Evolutionary conservation across 139 green algal genomes (phyloP), one percentile per base, ranked within the genome.

Genomic region (Eudorina sp.): DNA sequence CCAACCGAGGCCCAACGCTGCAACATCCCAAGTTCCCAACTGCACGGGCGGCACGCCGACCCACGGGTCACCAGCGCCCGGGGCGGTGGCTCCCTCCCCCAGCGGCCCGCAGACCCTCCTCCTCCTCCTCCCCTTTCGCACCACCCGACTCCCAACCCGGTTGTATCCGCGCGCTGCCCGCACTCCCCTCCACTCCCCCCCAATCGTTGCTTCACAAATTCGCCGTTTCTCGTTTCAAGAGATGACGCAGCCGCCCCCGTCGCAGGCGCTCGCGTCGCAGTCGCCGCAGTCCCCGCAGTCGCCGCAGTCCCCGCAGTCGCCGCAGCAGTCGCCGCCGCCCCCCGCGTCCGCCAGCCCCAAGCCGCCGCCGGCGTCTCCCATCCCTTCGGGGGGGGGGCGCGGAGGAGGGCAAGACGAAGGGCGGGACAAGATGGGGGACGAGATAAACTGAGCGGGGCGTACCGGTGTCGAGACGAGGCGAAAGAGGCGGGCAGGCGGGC

Each of bases 281-380:
- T 75, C 82, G 58, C 89, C 88, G 27, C 53, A 51, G 6, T 87
- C 89, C 14, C 53, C 76, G 60, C 84, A 85, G 34, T 88, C 86
- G 3, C 82, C 85, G 46, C 85, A 89, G 19, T 53, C 80, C 0
- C 85, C 74, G 34, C 51, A 77, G 43, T 36, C 66, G 16, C 70
- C 55, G 53, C 87, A 89, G 38, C 58, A 75, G 16, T 68, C 90
- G 0, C 64, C 90, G 0, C 64, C 85, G 53, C 84, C 84, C 43
- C 68, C 86, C 27, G 75, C 86, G 41, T 84, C 29, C 3, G 31
- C 70, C 13, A 68, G 66, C 4, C 66, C 86, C 8, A 90, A 29
- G 9, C 68, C 83, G 38, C 58, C 83, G 19, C 70, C 70, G 25
- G 41, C 16, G 40, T 53, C 70, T 5, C 40, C 70, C 41, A 78